Evolutionary conservation across 306 rosid genomes (phyloP).

Genomic region (Fragaria iinumae): DNA sequence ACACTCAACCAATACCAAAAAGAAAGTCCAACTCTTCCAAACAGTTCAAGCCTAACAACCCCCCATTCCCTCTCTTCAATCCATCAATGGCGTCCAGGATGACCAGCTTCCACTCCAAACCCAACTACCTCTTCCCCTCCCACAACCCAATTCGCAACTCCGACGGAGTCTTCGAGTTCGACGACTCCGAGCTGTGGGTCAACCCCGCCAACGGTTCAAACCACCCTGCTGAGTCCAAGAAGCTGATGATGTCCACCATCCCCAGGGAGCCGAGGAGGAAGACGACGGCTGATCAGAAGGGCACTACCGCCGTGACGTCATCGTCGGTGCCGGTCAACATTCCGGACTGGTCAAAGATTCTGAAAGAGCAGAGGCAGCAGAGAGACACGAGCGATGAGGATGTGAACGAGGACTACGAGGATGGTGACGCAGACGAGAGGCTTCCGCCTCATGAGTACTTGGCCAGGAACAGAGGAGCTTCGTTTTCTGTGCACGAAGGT

Average conservation of each 20-base stretch:
- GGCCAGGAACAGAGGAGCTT: conserved; percentile 77
- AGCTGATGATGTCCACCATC: conserved; percentile 29
- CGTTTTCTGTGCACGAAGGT: conserved; percentile 90
- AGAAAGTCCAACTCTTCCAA: background rate
- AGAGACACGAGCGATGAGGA: conserved; percentile 15
- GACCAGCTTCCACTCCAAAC: conserved; percentile 34
- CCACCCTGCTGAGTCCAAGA: conserved; percentile 18
- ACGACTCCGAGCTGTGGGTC: conserved; percentile 60
- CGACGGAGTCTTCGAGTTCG: conserved; percentile 43
- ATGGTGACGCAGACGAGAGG: conserved; percentile 15
- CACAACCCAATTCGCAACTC: conserved; percentile 18
- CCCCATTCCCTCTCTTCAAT: background rate
- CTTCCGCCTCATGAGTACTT: conserved; percentile 85
- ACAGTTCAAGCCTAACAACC: background rate
- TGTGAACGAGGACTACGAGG: conserved; percentile 1
- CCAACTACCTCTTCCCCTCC: conserved; percentile 42
- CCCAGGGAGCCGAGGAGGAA: conserved; percentile 37
- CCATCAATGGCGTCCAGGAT: conserved; percentile 72
- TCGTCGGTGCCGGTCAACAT: conserved; percentile 70
- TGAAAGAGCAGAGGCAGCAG: conserved; percentile 39
- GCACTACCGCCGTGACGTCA: background rate
- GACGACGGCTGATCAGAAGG: background rate
- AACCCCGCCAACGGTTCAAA: conserved; percentile 3
- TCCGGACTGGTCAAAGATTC: conserved; percentile 85
- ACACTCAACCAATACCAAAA: background rate